Evolutionary conservation across 768 basidiomycete genomes (phyloP), one percentile per base, ranked within the genome.

Genomic region (Amanita inopinata): DNA sequence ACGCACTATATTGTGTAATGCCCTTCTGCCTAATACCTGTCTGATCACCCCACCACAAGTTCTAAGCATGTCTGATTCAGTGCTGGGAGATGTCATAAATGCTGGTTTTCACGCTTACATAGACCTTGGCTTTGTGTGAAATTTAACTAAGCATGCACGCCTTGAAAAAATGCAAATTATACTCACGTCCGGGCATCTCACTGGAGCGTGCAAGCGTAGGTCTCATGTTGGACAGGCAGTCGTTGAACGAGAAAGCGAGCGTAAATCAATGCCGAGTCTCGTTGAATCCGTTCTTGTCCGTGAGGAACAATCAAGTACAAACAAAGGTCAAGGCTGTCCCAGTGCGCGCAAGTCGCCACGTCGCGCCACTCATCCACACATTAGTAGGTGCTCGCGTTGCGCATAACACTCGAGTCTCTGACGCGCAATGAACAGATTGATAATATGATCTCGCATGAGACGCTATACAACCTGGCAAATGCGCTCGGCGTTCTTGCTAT

Each of bases 11-110:
- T 55, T 70, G 64, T 38, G 75, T 66, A 46, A 93, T 71, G 40
- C 91, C 90, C 64, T 74, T 88, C 58, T 77, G 80, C 52, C 70
- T 70, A 33, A 72, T 66, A 47, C 74, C 73, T 51, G 70, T 67
- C 48, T 63, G 64, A 63, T 84, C 80, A 65, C 90, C 91, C 90
- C 91, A 96, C 91, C 91, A 96, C 39, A 80, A 68, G 62, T 72
- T 83, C 88, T 93, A 57, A 23, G 44, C 35, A 40, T 23, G 3
- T 38, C 28, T 22, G 34, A 40, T 45, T 45, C 22, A 39, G 23
- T 25, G 17, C 31, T 18, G 8, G 31, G 9, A 36, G 23, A 33
- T 11, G 4, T 22, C 15, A 33, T 15, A 18, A 7, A 10, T 28
- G 17, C 15, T 32, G 28, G 19, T 6, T 17, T 41, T 32, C 33